phyloP scores from a whole-genome alignment of 2,329 filamentous ascomycete genomes.

The Capronia americana region DNA sequence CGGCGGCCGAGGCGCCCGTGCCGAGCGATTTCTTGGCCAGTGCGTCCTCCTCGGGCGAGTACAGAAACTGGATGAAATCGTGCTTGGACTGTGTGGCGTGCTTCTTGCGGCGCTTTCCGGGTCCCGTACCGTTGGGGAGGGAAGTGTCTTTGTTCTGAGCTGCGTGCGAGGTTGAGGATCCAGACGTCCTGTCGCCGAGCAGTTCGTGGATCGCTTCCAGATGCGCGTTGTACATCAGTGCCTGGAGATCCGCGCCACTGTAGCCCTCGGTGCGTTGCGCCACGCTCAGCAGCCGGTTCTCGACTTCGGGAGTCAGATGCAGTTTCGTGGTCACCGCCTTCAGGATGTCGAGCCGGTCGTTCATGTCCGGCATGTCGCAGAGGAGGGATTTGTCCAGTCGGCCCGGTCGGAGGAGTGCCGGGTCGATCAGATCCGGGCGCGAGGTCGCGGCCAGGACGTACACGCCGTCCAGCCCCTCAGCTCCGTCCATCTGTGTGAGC shows the following conservation, averaged over 20 bases:
- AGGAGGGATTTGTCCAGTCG: slow-evolving; percentile 91
- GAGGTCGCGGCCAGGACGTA: slow-evolving; percentile 96
- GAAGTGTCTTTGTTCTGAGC: slow-evolving; percentile 31
- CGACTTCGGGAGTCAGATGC: slow-evolving; percentile 71
- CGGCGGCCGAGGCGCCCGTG: slow-evolving; percentile 63
- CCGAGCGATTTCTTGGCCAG: slow-evolving; percentile 54
- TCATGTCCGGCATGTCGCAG: slow-evolving; percentile 81
- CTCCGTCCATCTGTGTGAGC: slow-evolving; percentile 97
- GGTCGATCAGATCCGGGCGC: slow-evolving; percentile 92
- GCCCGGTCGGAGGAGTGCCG: slow-evolving; percentile 86
- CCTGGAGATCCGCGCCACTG: slow-evolving; percentile 92
- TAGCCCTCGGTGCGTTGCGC: slow-evolving; percentile 84
- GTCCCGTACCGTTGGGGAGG: slow-evolving; percentile 36
- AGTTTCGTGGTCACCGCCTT: slow-evolving; percentile 82
- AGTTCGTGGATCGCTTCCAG: slow-evolving; percentile 96
- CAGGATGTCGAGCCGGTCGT: slow-evolving; percentile 89
- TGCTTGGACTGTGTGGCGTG: slow-evolving; percentile 48
- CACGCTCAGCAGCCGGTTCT: slow-evolving; percentile 71
- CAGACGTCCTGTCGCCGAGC: slow-evolving; percentile 62
- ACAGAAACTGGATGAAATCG: slow-evolving; percentile 81
- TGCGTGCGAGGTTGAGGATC: slow-evolving; percentile 14
- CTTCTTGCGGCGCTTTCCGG: slow-evolving; percentile 42
- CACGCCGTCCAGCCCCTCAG: slow-evolving; percentile 90
- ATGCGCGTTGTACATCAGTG: slow-evolving; percentile 93
- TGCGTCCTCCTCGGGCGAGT: slow-evolving; percentile 64